A percentile compares a stretch with the other conserved stretches of the same genome.
Evolutionary conservation across 2,329 filamentous ascomycete genomes (phyloP).

Genomic region (Aspergillus quadricinctus): DNA sequence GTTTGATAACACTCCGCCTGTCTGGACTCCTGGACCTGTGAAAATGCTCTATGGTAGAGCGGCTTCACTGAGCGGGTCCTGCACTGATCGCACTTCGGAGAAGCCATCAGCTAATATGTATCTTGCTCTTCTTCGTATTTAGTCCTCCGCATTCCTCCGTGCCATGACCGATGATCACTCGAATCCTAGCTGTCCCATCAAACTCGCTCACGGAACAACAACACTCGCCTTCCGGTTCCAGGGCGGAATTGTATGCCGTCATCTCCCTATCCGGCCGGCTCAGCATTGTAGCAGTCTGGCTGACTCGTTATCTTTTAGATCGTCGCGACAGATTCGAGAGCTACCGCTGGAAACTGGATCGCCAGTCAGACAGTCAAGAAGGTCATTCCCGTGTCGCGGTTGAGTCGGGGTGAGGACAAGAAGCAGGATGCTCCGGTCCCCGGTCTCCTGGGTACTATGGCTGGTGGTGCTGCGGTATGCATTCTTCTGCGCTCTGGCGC

Average conservation of each 20-base stretch:
- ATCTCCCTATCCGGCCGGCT: not conserved
- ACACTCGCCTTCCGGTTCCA: constrained; percentile 97
- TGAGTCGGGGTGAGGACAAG: constrained; percentile 38
- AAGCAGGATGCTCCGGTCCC: constrained; percentile 29
- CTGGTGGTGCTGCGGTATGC: constrained; percentile 83
- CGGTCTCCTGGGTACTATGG: constrained; percentile 88
- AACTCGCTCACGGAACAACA: constrained; percentile 97
- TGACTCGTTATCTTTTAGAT: constrained; percentile 46
- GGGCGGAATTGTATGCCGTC: constrained; percentile 67
- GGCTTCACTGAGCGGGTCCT: not conserved
- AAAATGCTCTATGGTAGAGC: not conserved
- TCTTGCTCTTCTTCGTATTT: constrained; percentile 9
- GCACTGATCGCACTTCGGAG: not conserved
- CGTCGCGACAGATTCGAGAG: constrained; percentile 94
- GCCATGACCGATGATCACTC: constrained; percentile 95
- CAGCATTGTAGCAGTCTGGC: not conserved
- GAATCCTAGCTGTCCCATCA: constrained; percentile 96
- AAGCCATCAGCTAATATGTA: constrained; percentile 11
- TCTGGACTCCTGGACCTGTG: not conserved
- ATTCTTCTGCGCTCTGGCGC: constrained; percentile 9
- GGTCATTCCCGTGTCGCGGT: constrained; percentile 62
- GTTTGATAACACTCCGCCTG: not conserved
- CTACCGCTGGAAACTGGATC: constrained; percentile 98
- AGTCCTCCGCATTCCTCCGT: constrained; percentile 93
- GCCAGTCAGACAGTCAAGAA: constrained; percentile 99